A percentile compares a stretch with the other conserved stretches of the same genome.
Conservation (phyloP, 805 yeast species). For the Candida sonorensis region DNA sequence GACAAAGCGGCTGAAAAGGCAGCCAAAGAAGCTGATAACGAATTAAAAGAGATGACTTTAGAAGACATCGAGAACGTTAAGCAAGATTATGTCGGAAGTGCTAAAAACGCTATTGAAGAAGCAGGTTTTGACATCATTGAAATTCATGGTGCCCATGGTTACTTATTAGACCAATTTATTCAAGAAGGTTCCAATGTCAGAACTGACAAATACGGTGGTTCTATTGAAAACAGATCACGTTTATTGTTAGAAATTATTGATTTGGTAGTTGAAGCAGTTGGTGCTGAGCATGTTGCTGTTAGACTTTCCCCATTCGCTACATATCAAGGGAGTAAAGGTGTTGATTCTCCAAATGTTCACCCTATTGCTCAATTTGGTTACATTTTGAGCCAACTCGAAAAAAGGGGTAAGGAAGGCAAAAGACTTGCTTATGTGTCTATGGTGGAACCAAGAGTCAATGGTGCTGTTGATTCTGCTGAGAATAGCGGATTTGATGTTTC, state of each 20-base stretch:
- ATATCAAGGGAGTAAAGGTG: constrained; percentile 34
- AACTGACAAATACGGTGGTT: constrained; percentile 39
- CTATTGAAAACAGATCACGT: constrained; percentile 36
- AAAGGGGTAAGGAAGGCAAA: constrained; percentile 26
- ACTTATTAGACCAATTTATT: constrained; percentile 33
- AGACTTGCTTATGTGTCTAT: constrained; percentile 20
- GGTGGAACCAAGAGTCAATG: constrained; percentile 25
- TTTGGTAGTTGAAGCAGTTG: constrained; percentile 41
- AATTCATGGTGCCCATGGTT: constrained; percentile 36
- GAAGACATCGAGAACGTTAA: constrained; percentile 35
- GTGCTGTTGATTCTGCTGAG: constrained; percentile 1
- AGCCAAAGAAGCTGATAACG: constrained; percentile 33
- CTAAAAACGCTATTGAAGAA: constrained; percentile 28
- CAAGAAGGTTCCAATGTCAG: constrained; percentile 30
- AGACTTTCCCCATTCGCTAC: constrained; percentile 42
- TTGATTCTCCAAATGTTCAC: constrained; percentile 24
- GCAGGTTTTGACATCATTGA: constrained; percentile 38
- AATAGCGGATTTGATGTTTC: constrained; percentile 4
- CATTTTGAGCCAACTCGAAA: constrained; percentile 32
- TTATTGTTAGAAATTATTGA: constrained; percentile 42
- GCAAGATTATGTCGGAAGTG: constrained; percentile 36
- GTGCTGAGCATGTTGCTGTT: constrained; percentile 40
- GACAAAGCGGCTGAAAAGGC: constrained; percentile 28
- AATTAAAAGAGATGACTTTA: constrained; percentile 38
- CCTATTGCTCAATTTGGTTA: constrained; percentile 33